phyloP scores from a whole-genome alignment of 2,329 filamentous ascomycete genomes.

The Aureobasidium uvarum region DNA sequence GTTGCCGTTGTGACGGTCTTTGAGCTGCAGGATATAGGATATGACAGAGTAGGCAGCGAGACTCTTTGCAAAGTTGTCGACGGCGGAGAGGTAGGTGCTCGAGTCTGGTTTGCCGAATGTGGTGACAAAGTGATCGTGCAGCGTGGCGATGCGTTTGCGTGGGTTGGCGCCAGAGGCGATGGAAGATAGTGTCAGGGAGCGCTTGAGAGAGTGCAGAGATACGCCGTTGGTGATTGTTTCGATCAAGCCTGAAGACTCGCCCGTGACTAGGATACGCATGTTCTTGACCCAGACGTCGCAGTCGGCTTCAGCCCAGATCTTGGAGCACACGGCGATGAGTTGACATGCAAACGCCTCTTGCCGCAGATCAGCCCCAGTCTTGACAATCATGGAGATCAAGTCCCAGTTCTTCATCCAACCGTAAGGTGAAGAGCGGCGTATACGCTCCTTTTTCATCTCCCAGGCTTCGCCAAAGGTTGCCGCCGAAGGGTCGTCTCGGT shows the following conservation, averaged over 20 bases:
- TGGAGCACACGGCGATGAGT: constrained; percentile 75
- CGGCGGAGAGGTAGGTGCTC: constrained; percentile 66
- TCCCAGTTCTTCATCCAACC: constrained; percentile 92
- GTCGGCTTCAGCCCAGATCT: constrained; percentile 73
- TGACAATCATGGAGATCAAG: constrained; percentile 80
- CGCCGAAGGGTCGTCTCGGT: constrained; percentile 80
- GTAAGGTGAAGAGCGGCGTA: constrained; percentile 78
- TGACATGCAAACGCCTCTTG: constrained; percentile 88
- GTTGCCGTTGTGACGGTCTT: constrained; percentile 84
- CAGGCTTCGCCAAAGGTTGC: constrained; percentile 85
- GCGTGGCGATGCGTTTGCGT: constrained; percentile 70
- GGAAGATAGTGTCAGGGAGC: constrained; percentile 72
- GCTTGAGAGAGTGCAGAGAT: constrained; percentile 80
- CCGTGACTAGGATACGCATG: constrained; percentile 83
- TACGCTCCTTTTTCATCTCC: constrained; percentile 79
- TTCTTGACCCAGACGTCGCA: constrained; percentile 84
- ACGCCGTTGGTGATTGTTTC: constrained; percentile 88
- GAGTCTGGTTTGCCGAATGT: constrained; percentile 70
- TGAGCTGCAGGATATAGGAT: constrained; percentile 78
- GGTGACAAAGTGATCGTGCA: constrained; percentile 78
- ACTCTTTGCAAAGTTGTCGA: constrained; percentile 77
- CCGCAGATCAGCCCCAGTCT: constrained; percentile 77
- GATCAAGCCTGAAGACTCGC: constrained; percentile 78
- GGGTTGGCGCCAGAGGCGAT: constrained; percentile 72
- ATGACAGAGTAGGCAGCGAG: constrained; percentile 83